phyloP scores from a whole-genome alignment of 441 rosid species.

The Mallotus repandus region DNA sequence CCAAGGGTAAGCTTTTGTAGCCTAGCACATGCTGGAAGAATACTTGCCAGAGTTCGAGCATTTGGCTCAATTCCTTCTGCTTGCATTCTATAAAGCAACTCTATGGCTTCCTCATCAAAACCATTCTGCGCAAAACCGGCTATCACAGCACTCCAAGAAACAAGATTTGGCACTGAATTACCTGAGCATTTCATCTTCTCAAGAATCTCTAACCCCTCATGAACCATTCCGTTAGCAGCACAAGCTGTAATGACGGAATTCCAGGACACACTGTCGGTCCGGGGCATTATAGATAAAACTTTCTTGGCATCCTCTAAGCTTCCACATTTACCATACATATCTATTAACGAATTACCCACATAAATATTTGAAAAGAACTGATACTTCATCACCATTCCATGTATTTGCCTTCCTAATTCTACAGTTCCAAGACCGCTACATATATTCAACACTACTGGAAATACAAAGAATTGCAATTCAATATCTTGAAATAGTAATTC shows the following conservation, averaged over 20 bases:
- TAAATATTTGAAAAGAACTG: constrained; percentile 38
- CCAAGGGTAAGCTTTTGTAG: constrained; percentile 41
- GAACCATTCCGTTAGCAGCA: constrained; percentile 49
- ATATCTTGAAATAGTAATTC: constrained; percentile 32
- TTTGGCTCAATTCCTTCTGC: constrained; percentile 49
- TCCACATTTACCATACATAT: constrained; percentile 60
- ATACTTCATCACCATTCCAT: constrained; percentile 45
- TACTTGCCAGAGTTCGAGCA: constrained; percentile 52
- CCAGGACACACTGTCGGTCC: constrained; percentile 53
- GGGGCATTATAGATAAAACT: constrained; percentile 33
- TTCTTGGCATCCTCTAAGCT: constrained; percentile 51
- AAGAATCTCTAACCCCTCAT: constrained; percentile 43
- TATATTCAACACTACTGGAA: constrained; percentile 44
- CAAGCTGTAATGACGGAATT: constrained; percentile 55
- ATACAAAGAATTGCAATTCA: constrained; percentile 43
- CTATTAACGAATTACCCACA: constrained; percentile 54
- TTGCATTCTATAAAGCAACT: constrained; percentile 41
- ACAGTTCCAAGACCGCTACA: constrained; percentile 40
- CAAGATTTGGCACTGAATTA: constrained; percentile 41
- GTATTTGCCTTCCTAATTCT: constrained; percentile 49
- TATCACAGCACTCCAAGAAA: constrained; percentile 61
- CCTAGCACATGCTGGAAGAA: constrained; percentile 67
- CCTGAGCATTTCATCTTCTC: constrained; percentile 36
- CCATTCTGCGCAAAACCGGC: constrained; percentile 61
- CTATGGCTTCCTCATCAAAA: constrained; percentile 51